Percentiles rank a stretch among this genome's conserved stretches.
phyloP scores from a whole-genome alignment of 345 rosid genomes.

The Cardamine resedifolia region DNA sequence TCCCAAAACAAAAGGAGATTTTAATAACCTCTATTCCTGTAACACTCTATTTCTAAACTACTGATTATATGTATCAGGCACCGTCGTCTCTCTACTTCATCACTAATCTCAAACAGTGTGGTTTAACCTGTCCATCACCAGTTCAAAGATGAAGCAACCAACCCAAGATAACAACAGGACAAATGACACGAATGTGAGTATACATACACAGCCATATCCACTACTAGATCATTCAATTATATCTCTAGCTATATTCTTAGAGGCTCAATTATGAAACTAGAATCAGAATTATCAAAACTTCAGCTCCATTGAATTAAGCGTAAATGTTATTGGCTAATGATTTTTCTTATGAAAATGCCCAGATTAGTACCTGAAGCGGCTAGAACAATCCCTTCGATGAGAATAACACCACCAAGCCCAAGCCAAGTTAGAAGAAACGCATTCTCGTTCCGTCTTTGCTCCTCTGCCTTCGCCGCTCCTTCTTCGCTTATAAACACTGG shows the following conservation, averaged over 20 bases:
- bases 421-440: slow-evolving; percentile 90
- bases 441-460: slow-evolving; percentile 63
- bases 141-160: too few relatives aligned
- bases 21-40: neutral
- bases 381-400: slow-evolving; percentile 64
- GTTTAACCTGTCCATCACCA: neutral
- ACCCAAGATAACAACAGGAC: neutral
- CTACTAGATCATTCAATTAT: too few relatives aligned
- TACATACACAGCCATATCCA: too few relatives aligned
- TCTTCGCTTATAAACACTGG: slow-evolving; percentile 52
- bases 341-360: too few relatives aligned
- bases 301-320: too few relatives aligned
- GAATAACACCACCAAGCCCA: slow-evolving; percentile 74
- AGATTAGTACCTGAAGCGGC: slow-evolving; percentile 67
- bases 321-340: too few relatives aligned
- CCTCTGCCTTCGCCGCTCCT: slow-evolving; percentile 58
- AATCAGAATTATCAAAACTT: too few relatives aligned
- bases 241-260: neutral
- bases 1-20: neutral
- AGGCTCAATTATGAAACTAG: neutral
- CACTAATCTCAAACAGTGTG: neutral
- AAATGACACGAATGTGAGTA: neutral
- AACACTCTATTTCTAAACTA: neutral
- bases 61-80: neutral
- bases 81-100: neutral